A percentile compares a stretch with the other conserved stretches of the same genome.
phyloP scores from a whole-genome alignment of 768 basidiomycete species.

The Scleroderma bovista region DNA sequence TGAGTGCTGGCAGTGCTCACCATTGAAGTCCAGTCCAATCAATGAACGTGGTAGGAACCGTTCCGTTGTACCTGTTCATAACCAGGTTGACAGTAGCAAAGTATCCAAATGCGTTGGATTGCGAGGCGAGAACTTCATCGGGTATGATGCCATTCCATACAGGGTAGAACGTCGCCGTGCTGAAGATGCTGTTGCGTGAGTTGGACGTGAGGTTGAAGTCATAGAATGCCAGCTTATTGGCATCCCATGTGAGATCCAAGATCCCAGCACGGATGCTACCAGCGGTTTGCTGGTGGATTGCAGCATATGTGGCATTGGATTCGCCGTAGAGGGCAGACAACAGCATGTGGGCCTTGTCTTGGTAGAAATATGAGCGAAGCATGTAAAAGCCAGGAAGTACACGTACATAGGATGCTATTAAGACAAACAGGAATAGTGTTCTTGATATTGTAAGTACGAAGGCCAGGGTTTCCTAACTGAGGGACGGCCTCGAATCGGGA shows the following conservation, averaged over 20 bases:
- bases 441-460: conserved; percentile 68
- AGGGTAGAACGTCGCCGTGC: conserved; percentile 77
- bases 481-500: conserved; percentile 38
- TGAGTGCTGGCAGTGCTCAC: conserved; percentile 31
- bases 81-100: conserved; percentile 77
- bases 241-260: conserved; percentile 85
- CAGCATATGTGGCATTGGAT: conserved; percentile 39
- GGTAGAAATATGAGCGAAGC: neutral
- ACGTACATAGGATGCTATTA: conserved; percentile 76
- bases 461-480: conserved; percentile 42
- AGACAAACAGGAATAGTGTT: conserved; percentile 70
- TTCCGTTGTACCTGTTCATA: conserved; percentile 82
- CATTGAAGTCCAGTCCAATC: conserved; percentile 74
- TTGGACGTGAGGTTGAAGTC: conserved; percentile 79
- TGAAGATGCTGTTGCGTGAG: conserved; percentile 58
- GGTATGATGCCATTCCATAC: conserved; percentile 87
- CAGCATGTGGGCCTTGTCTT: conserved; percentile 59
- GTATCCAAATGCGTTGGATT: conserved; percentile 58
- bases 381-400: conserved; percentile 21
- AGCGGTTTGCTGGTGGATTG: conserved; percentile 52
- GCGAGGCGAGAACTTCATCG: conserved; percentile 50
- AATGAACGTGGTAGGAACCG: conserved; percentile 74
- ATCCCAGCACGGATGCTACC: conserved; percentile 58
- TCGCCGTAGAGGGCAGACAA: conserved; percentile 56
- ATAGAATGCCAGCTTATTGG: conserved; percentile 79